A percentile compares a stretch with the other conserved stretches of the same genome.
Evolutionary conservation across 1,284 basidiomycete species (phyloP).

Genomic region (Pterula multifida): DNA sequence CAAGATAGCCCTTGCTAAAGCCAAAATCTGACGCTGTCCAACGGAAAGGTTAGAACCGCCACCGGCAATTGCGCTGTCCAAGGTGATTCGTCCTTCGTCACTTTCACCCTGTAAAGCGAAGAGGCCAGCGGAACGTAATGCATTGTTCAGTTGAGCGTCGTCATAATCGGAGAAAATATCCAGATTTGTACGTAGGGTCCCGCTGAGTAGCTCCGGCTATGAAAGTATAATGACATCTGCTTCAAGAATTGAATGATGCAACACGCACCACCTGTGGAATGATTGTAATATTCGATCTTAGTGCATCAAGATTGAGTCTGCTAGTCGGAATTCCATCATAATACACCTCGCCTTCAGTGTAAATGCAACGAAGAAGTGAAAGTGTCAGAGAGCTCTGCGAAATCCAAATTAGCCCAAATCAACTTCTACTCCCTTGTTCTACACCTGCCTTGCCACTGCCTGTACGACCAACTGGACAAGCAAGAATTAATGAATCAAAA

Average conservation of each 20-base stretch:
- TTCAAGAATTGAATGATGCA: conserved; percentile 17
- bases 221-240: conserved; percentile 19
- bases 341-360: conserved; percentile 41
- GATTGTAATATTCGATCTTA: conserved; percentile 53
- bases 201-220: conserved; percentile 54
- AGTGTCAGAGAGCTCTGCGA: conserved; percentile 36
- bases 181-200: conserved; percentile 42
- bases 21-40: conserved; percentile 60
- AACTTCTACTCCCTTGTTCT: neutral
- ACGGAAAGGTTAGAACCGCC: conserved; percentile 58
- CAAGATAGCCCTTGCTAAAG: conserved; percentile 45
- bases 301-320: conserved; percentile 49
- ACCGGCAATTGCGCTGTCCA: conserved; percentile 40
- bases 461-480: conserved; percentile 47
- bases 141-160: conserved; percentile 46
- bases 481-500: neutral
- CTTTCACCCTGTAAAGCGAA: conserved; percentile 37
- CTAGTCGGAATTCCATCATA: conserved; percentile 36
- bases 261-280: conserved; percentile 38
- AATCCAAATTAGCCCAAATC: conserved; percentile 24
- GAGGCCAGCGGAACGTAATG: conserved; percentile 42
- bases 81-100: conserved; percentile 35
- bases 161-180: conserved; percentile 68
- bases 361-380: conserved; percentile 41
- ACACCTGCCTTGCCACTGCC: conserved; percentile 55